Conservation (phyloP, 208 protist genomes). For the Leishmania braziliensis region DNA sequence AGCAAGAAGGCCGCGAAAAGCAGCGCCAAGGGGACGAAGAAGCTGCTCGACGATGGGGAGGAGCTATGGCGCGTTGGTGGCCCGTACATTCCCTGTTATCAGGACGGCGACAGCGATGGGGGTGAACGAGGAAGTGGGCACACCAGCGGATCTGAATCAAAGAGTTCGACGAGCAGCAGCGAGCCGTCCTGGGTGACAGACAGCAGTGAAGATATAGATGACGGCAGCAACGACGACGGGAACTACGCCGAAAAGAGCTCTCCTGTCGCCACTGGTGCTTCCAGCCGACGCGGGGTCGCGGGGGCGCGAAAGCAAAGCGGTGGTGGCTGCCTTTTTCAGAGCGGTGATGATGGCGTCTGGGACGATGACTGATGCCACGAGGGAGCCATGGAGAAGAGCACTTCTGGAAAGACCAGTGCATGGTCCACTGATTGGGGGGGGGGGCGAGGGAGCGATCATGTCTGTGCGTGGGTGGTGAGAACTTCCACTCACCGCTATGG, state of each 20-base stretch:
- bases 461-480: not conserved
- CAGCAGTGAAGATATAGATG: constrained; percentile 40
- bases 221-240: constrained; percentile 18
- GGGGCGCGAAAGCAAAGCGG: constrained; percentile 2
- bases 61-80: constrained; percentile 32
- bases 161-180: constrained; percentile 41
- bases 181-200: constrained; percentile 60
- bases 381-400: not conserved
- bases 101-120: not conserved
- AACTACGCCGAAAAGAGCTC: constrained; percentile 6
- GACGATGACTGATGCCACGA: constrained; percentile 28
- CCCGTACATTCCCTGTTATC: constrained; percentile 11
- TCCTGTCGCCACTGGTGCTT: not conserved
- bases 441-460: not conserved
- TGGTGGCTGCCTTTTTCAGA: constrained; percentile 44
- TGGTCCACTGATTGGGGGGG: not conserved
- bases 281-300: not conserved
- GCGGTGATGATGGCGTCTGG: constrained; percentile 55
- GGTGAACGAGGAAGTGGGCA: not conserved
- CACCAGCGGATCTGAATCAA: constrained; percentile 2
- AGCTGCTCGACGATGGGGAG: constrained; percentile 12
- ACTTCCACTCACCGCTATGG: not conserved
- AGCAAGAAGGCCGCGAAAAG: not conserved
- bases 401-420: not conserved
- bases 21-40: constrained; percentile 16